phyloP scores from a whole-genome alignment of 2,329 filamentous ascomycete species.

The Aspergillus sp. region DNA sequence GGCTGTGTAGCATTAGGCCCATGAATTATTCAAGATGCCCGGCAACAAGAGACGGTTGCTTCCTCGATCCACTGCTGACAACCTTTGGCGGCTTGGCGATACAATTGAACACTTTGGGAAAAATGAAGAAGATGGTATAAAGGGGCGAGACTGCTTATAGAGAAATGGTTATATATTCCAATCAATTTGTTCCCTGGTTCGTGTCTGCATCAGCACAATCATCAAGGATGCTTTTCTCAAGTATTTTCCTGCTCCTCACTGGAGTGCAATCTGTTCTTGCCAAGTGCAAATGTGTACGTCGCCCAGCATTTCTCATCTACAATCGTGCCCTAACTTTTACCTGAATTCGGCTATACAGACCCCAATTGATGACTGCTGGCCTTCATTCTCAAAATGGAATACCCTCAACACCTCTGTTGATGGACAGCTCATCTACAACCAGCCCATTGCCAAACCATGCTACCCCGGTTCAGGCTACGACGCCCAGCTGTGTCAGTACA shows the following conservation, averaged over 20 bases:
- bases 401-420: slow-evolving; percentile 30
- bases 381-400: slow-evolving; percentile 23
- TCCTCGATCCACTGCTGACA: neutral
- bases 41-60: neutral
- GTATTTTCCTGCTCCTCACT: neutral
- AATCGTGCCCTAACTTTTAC: neutral
- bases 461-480: slow-evolving; percentile 22
- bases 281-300: neutral
- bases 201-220: neutral
- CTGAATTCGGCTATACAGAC: neutral
- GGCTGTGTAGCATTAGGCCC: neutral
- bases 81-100: neutral
- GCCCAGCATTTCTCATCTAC: neutral
- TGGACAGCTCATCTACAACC: slow-evolving; percentile 31
- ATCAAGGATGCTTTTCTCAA: neutral
- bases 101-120: neutral
- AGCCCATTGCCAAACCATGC: slow-evolving; percentile 32
- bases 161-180: neutral
- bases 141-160: neutral
- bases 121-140: neutral
- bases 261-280: neutral
- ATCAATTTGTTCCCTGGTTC: neutral
- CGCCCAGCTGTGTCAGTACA: slow-evolving; percentile 10
- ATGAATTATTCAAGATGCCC: neutral
- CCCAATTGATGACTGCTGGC: slow-evolving; percentile 24